These are phyloP conservation scores for Elsinoe batatas DNA, from an alignment of 2,329 filamentous ascomycete species.

Conservation along the genomic window DNA sequence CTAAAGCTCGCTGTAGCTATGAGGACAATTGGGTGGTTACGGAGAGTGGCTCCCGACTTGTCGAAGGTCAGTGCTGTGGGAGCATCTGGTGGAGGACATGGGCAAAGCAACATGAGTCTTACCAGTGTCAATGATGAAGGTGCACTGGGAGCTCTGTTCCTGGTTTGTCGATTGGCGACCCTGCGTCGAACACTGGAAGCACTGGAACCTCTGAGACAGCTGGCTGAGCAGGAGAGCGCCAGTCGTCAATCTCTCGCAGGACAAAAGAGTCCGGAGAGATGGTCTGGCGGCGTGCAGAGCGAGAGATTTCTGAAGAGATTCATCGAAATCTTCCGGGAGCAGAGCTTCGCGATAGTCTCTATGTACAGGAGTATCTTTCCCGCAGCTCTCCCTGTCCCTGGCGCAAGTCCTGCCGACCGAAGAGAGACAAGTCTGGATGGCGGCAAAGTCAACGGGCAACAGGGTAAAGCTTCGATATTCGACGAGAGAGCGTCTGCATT, in stretches of 20 bases:
- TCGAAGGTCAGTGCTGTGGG: constrained; percentile 22
- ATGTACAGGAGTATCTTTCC: constrained; percentile 89
- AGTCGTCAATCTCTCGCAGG: neutral
- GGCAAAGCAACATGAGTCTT: neutral
- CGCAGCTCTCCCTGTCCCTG: constrained; percentile 39
- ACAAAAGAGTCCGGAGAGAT: constrained; percentile 11
- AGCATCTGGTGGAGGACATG: neutral
- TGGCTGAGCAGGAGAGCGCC: constrained; percentile 72
- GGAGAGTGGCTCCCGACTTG: constrained; percentile 75
- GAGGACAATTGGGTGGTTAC: constrained; percentile 82
- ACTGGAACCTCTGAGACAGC: constrained; percentile 70
- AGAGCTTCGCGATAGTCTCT: constrained; percentile 90
- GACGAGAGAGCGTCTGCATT: constrained; percentile 54
- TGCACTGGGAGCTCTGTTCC: constrained; percentile 69
- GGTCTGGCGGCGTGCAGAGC: constrained; percentile 75
- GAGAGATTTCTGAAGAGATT: constrained; percentile 91
- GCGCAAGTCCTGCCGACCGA: constrained; percentile 11
- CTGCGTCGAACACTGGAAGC: constrained; percentile 72
- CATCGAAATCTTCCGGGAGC: constrained; percentile 94
- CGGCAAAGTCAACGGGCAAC: constrained; percentile 17
- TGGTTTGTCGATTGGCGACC: constrained; percentile 75
- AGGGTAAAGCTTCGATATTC: constrained; percentile 14
- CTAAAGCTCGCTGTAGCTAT: constrained; percentile 85
- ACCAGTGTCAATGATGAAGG: constrained; percentile 41
- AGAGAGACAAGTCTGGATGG: neutral